Conservation (phyloP, 192 early-diverging fungal genomes). For the Coemansia sp. region DNA sequence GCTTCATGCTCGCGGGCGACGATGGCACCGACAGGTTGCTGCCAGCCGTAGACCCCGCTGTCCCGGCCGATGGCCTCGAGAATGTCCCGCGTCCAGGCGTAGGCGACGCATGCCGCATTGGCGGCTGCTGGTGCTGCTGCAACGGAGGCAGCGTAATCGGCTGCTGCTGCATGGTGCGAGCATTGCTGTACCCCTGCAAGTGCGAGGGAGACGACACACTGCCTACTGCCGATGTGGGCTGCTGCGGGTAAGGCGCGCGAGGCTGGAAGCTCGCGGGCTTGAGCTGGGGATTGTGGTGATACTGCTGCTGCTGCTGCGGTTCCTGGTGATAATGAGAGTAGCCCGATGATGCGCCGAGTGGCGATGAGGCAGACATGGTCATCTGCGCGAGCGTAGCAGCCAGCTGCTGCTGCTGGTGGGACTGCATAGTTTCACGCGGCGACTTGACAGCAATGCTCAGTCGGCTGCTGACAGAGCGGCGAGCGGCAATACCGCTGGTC, state of each 20-base stretch:
- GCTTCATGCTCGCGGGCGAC: slow-evolving; percentile 15
- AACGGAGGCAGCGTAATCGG: neutral
- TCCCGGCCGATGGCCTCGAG: neutral
- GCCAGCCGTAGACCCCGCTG: neutral
- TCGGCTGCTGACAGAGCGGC: slow-evolving; percentile 43
- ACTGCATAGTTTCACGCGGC: slow-evolving; percentile 49
- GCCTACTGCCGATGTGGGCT: neutral
- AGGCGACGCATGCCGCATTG: neutral
- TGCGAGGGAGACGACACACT: neutral
- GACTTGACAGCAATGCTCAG: slow-evolving; percentile 49
- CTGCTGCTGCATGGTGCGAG: neutral
- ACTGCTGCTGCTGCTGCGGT: slow-evolving; percentile 13
- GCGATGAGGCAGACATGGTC: slow-evolving; percentile 21
- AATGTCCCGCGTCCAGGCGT: slow-evolving; percentile 5
- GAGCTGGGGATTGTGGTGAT: slow-evolving; percentile 1
- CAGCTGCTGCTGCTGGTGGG: slow-evolving; percentile 41
- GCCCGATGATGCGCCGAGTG: slow-evolving; percentile 11
- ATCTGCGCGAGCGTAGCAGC: slow-evolving; percentile 37
- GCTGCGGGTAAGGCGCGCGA: slow-evolving; percentile 1
- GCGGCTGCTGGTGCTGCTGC: slow-evolving; percentile 12
- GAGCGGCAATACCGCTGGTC: slow-evolving; percentile 43
- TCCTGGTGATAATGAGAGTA: slow-evolving; percentile 23
- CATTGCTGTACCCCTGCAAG: neutral
- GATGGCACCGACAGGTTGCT: slow-evolving; percentile 4
- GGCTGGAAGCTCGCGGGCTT: neutral